Evolutionary conservation across 768 basidiomycete species (phyloP).

Genomic region (Pulveroboletus sp.): DNA sequence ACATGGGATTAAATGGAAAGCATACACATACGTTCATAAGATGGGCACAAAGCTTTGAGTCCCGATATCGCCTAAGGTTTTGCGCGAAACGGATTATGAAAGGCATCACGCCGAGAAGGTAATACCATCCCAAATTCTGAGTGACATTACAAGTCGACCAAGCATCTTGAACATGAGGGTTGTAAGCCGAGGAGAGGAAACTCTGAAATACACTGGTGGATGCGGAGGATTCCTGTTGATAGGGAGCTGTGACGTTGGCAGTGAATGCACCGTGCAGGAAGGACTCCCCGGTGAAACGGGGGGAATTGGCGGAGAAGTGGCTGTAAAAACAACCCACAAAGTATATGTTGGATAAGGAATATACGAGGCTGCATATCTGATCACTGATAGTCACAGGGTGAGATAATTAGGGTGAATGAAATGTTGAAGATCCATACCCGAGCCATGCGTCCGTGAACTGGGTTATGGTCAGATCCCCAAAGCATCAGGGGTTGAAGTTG

Average conservation of each 20-base stretch:
- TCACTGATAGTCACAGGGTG: slow-evolving; percentile 44
- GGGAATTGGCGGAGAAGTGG: slow-evolving; percentile 1
- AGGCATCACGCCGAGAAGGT: slow-evolving; percentile 59
- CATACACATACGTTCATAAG: slow-evolving; percentile 67
- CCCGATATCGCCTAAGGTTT: slow-evolving; percentile 79
- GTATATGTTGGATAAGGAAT: slow-evolving; percentile 67
- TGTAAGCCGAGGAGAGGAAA: slow-evolving; percentile 9
- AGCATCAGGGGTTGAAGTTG: background rate
- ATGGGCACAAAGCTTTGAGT: slow-evolving; percentile 71
- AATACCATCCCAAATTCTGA: slow-evolving; percentile 57
- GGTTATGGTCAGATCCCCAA: background rate
- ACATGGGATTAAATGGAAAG: background rate
- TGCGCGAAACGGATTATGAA: slow-evolving; percentile 77
- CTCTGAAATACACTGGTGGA: background rate
- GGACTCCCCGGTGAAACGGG: background rate
- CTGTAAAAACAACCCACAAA: slow-evolving; percentile 72
- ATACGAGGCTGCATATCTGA: slow-evolving; percentile 75
- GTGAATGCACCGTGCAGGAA: background rate
- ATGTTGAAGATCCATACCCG: slow-evolving; percentile 46
- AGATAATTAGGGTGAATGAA: background rate
- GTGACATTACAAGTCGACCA: slow-evolving; percentile 40
- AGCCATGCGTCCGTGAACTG: slow-evolving; percentile 88
- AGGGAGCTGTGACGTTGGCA: background rate
- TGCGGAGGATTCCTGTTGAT: background rate
- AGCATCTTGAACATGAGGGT: slow-evolving; percentile 38